Evolutionary conservation across 2,329 filamentous ascomycete species (phyloP).

Genomic region (Atkinsonella texensis): DNA sequence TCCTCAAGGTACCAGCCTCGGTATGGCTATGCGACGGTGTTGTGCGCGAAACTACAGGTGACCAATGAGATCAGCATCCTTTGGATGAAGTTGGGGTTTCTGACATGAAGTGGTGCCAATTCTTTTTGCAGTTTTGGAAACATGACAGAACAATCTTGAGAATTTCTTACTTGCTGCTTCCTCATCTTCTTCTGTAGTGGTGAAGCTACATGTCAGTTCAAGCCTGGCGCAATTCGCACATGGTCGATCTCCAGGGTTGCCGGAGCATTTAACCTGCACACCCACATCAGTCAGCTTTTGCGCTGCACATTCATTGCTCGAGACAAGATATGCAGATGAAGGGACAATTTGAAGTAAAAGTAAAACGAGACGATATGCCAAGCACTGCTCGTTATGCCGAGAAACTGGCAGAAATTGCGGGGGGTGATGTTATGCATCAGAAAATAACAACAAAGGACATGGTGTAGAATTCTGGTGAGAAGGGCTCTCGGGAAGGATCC

Average conservation of each 20-base stretch:
- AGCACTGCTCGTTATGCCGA: too few relatives aligned
- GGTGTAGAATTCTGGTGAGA: too few relatives aligned
- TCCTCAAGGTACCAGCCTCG: slow-evolving; percentile 29
- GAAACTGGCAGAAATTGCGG: too few relatives aligned
- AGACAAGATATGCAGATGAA: background rate
- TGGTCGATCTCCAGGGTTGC: slow-evolving; percentile 22
- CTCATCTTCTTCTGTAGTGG: slow-evolving; percentile 10
- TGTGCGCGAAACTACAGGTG: slow-evolving; percentile 22
- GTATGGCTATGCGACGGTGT: slow-evolving; percentile 28
- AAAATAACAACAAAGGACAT: too few relatives aligned
- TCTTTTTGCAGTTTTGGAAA: background rate
- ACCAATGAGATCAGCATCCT: background rate
- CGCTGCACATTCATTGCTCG: background rate
- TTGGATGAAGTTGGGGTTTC: too few relatives aligned
- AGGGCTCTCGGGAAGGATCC: too few relatives aligned
- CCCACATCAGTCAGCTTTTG: background rate
- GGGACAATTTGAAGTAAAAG: background rate
- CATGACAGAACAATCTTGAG: background rate
- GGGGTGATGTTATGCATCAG: too few relatives aligned
- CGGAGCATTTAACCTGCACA: slow-evolving; percentile 29
- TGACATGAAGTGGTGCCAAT: too few relatives aligned
- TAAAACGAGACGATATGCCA: background rate
- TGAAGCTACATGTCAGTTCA: slow-evolving; percentile 25
- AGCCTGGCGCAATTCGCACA: slow-evolving; percentile 27
- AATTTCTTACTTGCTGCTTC: slow-evolving; percentile 12